Evolutionary conservation across 257 asterid species (phyloP), one percentile per base, ranked within the genome.

Genomic region (Leonotis leonurus): DNA sequence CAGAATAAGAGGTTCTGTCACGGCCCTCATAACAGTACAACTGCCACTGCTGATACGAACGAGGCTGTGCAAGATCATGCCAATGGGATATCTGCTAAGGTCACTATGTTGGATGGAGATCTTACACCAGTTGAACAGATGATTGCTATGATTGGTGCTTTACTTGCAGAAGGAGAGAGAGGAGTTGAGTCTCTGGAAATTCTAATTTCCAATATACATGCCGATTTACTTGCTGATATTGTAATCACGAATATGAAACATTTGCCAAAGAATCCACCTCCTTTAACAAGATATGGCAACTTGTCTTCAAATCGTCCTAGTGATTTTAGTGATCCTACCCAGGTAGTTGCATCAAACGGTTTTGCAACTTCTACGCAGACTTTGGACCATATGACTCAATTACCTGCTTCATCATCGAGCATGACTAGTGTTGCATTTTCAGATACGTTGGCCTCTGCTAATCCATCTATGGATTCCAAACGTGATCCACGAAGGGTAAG

Each of bases 401-500:
- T 62, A 56, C 79, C 79, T 41, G 58, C 73, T 59, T 70, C 88
- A 64, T 60, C 75, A 21, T 70, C 80, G 60, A 81, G 65, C 67
- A 51, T 21, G 26, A 54, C 75, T 21, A 72, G 74, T 68, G 43
- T 78, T 36, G 76, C 85, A 16, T 67, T 73, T 25, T 55, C 76
- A 30, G 99, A 92, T 70, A 43, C 56, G 29, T 58, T 88, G 29
- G 59, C 83, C 73, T 71, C 87, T 48, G 55, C 75, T 60, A 79
- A 74, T 81, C 78, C 68, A 32, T 73, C 82, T 41, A 49, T 75
- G 27, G 99, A 93, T 73, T 66, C 90, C 46, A 93, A 80, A 70
- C 97, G 97, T 65, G 99, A 93, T 82, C 99, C 97, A 65, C 86
- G 96, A 70, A 87, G 99, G 93, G 99, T 93, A 84, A 74, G 79